Evolutionary conservation across 768 basidiomycete genomes (phyloP), one percentile per base, ranked within the genome.

Genomic region (Termitomyces sp.): DNA sequence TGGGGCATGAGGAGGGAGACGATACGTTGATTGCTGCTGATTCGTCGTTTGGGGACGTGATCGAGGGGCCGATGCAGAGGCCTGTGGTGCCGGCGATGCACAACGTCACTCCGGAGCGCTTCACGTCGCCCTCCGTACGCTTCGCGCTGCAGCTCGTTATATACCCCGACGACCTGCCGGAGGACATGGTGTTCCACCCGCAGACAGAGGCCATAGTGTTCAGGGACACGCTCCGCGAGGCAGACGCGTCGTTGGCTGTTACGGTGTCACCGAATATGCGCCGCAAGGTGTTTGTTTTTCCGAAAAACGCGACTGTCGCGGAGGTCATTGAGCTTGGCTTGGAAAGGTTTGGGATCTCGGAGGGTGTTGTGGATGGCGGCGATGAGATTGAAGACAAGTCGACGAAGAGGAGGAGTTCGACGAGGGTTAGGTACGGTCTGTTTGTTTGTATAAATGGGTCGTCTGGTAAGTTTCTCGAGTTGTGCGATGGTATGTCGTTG

Each of bases 281-380:
- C 48, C 81, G 86, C 59, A 95, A 95, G 72, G 82, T 96, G 49
- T 91, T 98, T 70, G 84, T 91, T 62, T 89, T 98, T 74, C 93
- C 96, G 1, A 90, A 93, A 72, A 98, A 97, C 66, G 87, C 91
- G 38, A 98, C 93, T 0, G 97, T 98, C 3, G 93, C 95, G 0
- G 97, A 99, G 72, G 95, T 95, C 14, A 93, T 97, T 41, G 97
- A 99, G 71, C 78, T 91, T 40, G 91, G 89, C 5, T 70, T 99
- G 62, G 97, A 98, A 68, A 76, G 94, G 59, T 98, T 98, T 68
- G 97, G 97, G 2, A 97, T 99, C 57, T 77, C 84, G 38, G 96
- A 97, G 41, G 97, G 95, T n/a, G 94, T 99, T 2, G 96, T 98
- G 2, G 95, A 98, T 70, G 97, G 97, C 2, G 97, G 97, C 1